Conservation (phyloP, 2,329 filamentous ascomycete species). For the Pyrenophora seminiperda region DNA sequence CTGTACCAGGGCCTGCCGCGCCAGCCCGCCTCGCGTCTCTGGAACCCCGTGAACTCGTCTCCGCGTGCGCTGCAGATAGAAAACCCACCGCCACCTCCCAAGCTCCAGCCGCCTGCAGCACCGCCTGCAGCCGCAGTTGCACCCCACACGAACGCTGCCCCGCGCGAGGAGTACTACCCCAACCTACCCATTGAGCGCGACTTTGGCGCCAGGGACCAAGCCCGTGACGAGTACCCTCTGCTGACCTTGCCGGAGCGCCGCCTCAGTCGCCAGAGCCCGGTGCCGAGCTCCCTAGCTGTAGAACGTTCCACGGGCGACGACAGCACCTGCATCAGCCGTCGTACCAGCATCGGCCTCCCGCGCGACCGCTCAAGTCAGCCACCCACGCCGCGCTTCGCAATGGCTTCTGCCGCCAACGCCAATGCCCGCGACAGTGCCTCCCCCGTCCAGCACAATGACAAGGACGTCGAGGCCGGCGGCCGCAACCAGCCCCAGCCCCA, state of each 20-base stretch:
- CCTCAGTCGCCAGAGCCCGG: constrained; percentile 56
- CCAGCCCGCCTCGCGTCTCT: constrained; percentile 58
- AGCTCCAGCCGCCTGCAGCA: constrained; percentile 15
- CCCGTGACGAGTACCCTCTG: constrained; percentile 60
- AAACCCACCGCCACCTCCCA: constrained; percentile 52
- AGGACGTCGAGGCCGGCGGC: constrained; percentile 39
- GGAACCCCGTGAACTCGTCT: constrained; percentile 66
- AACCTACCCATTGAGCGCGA: constrained; percentile 51
- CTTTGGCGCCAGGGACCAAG: constrained; percentile 30
- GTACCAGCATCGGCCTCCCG: constrained; percentile 60
- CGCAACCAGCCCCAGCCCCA: constrained; percentile 9
- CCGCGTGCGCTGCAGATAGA: constrained; percentile 53
- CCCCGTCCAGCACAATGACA: constrained; percentile 14
- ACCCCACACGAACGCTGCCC: neutral
- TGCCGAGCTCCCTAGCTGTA: constrained; percentile 43
- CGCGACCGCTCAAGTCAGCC: constrained; percentile 41
- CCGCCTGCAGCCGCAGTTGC: neutral
- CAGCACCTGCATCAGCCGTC: constrained; percentile 28
- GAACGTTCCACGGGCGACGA: constrained; percentile 52
- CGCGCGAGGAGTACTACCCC: constrained; percentile 36
- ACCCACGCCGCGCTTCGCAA: constrained; percentile 32
- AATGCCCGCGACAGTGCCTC: constrained; percentile 18
- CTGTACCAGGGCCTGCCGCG: constrained; percentile 38
- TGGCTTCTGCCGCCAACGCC: constrained; percentile 28
- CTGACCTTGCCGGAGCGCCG: constrained; percentile 63